Evolutionary conservation across 192 early-diverging fungal species (phyloP).

Genomic region (Phlyctochytrium arcticum): DNA sequence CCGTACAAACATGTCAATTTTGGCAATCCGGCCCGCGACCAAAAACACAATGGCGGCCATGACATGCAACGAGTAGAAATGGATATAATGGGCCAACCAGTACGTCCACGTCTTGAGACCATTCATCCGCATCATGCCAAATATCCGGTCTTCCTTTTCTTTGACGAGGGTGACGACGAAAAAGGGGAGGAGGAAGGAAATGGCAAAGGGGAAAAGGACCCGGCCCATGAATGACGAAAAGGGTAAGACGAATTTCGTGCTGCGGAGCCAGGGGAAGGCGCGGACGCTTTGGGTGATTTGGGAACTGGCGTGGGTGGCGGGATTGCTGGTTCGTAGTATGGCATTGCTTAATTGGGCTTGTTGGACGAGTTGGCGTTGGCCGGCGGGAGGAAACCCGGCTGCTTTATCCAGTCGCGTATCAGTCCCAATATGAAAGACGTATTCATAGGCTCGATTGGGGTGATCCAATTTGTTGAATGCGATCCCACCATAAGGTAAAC

Average conservation of each 20-base stretch:
- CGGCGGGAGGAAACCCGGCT: conserved; percentile 48
- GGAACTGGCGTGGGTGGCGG: conserved; percentile 20
- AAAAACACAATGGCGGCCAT: conserved; percentile 56
- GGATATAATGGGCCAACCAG: conserved; percentile 61
- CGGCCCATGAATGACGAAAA: conserved; percentile 54
- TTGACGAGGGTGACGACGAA: conserved; percentile 66
- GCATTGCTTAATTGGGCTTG: conserved; percentile 40
- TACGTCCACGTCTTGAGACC: conserved; percentile 58
- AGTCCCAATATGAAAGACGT: conserved; percentile 51
- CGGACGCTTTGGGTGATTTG: conserved; percentile 63
- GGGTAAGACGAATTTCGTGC: conserved; percentile 45
- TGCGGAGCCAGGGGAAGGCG: conserved; percentile 51
- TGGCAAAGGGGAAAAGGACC: conserved; percentile 67
- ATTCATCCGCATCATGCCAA: conserved; percentile 76
- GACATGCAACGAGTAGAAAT: conserved; percentile 58
- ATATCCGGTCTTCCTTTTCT: conserved; percentile 67
- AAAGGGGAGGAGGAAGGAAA: conserved; percentile 66
- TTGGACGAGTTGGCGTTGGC: conserved; percentile 45
- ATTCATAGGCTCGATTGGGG: conserved; percentile 38
- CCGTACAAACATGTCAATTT: conserved; percentile 55
- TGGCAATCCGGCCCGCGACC: conserved; percentile 44
- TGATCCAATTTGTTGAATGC: conserved; percentile 50
- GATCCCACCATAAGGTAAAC: conserved; percentile 57
- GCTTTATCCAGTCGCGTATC: conserved; percentile 36
- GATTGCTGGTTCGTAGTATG: conserved; percentile 35